Percentiles rank a stretch among this genome's conserved stretches.
phyloP scores from a whole-genome alignment of 129 eudicot genomes.

The Pulicaria dysenterica region DNA sequence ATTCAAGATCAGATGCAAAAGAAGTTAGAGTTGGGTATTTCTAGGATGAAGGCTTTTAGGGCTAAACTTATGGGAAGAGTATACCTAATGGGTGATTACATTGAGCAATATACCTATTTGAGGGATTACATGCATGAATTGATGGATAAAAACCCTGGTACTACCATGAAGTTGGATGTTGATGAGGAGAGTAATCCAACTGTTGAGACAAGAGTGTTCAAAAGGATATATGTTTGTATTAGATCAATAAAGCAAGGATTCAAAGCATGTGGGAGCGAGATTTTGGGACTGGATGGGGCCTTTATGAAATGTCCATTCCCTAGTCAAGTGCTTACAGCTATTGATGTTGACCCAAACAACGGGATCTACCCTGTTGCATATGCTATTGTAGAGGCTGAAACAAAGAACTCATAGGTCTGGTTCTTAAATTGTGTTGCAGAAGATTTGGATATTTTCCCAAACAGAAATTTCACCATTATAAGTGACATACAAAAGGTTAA shows the following conservation, averaged over 20 bases:
- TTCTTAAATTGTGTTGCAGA: not conserved
- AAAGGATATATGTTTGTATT: not conserved
- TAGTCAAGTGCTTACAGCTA: not conserved
- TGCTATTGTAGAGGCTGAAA: not conserved
- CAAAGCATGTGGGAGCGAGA: not conserved
- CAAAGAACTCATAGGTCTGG: not conserved
- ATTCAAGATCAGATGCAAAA: not conserved
- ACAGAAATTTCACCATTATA: not conserved
- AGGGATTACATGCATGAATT: not conserved
- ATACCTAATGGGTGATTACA: not conserved
- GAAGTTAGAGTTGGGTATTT: not conserved
- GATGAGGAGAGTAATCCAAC: not conserved
- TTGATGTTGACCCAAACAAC: not conserved
- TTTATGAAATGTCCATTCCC: not conserved
- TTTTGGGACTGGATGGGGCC: not conserved
- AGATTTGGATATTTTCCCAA: not conserved
- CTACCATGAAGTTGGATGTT: not conserved
- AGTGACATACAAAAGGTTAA: constrained; percentile 2
- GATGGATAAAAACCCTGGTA: not conserved
- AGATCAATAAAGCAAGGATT: not conserved
- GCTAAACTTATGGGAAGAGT: not conserved
- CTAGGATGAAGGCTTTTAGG: not conserved
- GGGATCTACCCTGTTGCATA: not conserved
- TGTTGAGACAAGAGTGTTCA: not conserved
- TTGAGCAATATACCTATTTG: not conserved